These are phyloP conservation scores for Triticum dicoccoides DNA, from an alignment of 176 grass and related monocot species.

Conservation along the genomic window DNA sequence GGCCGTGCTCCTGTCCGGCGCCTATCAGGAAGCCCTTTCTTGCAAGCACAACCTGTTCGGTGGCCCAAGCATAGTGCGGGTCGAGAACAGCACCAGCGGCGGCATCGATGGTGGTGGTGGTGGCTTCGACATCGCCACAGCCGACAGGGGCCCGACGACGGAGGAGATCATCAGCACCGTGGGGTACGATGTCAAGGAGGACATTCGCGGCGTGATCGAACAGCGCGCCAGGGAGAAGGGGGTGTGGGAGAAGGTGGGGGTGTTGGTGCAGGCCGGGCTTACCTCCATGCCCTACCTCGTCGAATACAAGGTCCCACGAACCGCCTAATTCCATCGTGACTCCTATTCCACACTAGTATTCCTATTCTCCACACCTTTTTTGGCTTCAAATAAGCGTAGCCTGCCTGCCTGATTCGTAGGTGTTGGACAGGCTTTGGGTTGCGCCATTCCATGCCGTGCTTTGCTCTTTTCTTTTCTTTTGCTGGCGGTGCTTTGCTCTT, in stretches of 20 bases:
- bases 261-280: neutral
- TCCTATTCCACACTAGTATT: too few species aligned
- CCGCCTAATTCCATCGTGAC: neutral
- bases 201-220: neutral
- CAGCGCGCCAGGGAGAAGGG: neutral
- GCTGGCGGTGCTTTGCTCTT: too few species aligned
- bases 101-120: neutral
- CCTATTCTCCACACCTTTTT: too few species aligned
- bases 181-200: neutral
- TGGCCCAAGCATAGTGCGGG: constrained; percentile 14
- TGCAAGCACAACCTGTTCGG: constrained; percentile 32
- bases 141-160: neutral
- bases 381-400: too few species aligned
- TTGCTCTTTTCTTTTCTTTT: too few species aligned
- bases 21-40: constrained; percentile 23
- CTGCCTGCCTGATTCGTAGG: too few species aligned
- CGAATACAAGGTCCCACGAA: neutral
- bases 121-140: neutral
- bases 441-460: too few species aligned
- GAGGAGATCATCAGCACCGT: neutral
- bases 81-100: neutral
- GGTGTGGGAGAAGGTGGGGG: neutral
- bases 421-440: too few species aligned
- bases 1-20: neutral
- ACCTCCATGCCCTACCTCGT: constrained; percentile 8